Base-by-base conservation (phyloP, 2,329 filamentous ascomycete genomes). In the Lachnellula arida region DNA sequence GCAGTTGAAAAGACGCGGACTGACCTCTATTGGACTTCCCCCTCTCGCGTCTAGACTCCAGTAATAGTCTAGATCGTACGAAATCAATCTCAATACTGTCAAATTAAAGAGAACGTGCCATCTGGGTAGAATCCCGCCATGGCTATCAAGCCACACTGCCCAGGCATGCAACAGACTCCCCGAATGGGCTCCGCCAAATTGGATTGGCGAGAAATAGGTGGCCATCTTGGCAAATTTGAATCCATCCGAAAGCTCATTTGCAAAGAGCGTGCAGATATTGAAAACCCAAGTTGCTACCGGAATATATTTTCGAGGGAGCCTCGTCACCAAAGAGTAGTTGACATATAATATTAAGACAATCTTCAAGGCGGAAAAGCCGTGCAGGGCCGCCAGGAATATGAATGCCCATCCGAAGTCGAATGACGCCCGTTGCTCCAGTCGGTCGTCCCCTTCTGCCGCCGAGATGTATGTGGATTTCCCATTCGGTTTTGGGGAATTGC, bases 91-190 rank as follows among this genome's bases (percentile, higher is more conserved):
- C 54, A 99, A 76, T 25, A 97, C 87, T 3, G 93, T 97, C 59
- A 99, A 84, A 68, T 99, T 99, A 79, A 99, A 99, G 5, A 97
- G 80, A n/a, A 99, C 86, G 71, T 97, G 91, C 94, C 94, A 99
- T 57, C 93, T 82, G 0, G 87, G 79, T 69, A 96, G 85, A n/a
- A 99, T 75, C 0, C 94, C 94, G 7, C 90, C 85, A 62, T 87
- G 87, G 51, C 80, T 78, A 72, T 99, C 94, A 15, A 97, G 75
- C 76, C 82, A 88, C 44, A 77, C 75, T 7, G 85, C 91, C 77
- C 87, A 87, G 11, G 23, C 55, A 40, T 67, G 56, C 4, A 67
- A 12, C 3, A 49, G 7, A 32, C 46, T 55, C n/a, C 42, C 55
- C 25, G 53, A 17, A 28, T 53, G 51, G 12, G 50, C 22, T 11